Evolutionary conservation across 2,329 filamentous ascomycete genomes (phyloP), one percentile per base, ranked within the genome.

Genomic region (Arachnopeziza araneosa): DNA sequence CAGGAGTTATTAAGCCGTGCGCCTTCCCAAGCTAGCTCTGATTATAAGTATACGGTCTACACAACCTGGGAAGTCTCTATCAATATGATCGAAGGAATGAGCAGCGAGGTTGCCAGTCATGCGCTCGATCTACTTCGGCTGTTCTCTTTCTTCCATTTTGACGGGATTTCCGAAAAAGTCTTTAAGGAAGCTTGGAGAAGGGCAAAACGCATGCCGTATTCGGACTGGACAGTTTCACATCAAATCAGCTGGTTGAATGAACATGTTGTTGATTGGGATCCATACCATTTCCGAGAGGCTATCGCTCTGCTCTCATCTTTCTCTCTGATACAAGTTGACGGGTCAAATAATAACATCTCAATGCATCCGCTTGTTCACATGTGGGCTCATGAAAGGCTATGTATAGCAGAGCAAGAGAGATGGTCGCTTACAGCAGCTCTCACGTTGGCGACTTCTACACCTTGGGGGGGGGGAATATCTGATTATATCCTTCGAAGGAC

Each of bases 361-460:
- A 72, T 73, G 65, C 71, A 75, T 63, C 70, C 70, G 10, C 62
- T 75, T 2, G 65, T 68, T 44, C 72, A 75, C 55, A 67, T 67
- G 1, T 74, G 71, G 72, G 70, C 56, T 24, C 50, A 30, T 24
- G 30, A 49, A 24, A 36, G 56, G 22, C 51, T 58, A 10, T 1
- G n/a, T 4, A 32, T 49, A 24, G 23, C 19, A 49, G 30, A 58
- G 54, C 56, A 44, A 19, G 24, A 14, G 23, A 53, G 30, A 32
- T 54, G 52, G 52, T 24, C 26, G n/a, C 52, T 54, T 54, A 30
- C 23, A 30, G 24, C 52, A 30, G 52, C 52, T 54, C 22, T 54
- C 6, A 14, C 30, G 52, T 30, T 54, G 24, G 52, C 52, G 24
- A 23, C 23, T 23, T 54, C 52, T 30, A 30, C 30, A 21, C 10